A percentile compares a stretch with the other conserved stretches of the same genome.
These are phyloP conservation scores for Diaporthe citri DNA, from an alignment of 2,329 filamentous ascomycete genomes.

Conservation along the genomic window DNA sequence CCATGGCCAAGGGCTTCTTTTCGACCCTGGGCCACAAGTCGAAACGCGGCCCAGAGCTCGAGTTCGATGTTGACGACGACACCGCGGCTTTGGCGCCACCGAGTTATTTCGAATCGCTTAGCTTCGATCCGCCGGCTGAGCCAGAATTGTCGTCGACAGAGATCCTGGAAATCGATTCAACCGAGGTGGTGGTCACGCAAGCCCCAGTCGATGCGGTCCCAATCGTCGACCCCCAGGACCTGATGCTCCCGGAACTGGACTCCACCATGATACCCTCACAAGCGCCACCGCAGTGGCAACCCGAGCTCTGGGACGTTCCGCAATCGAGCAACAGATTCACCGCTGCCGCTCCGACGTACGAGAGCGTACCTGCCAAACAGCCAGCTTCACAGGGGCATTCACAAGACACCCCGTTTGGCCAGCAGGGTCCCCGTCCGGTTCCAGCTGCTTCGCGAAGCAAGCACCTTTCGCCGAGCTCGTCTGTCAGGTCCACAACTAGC, in stretches of 20 bases:
- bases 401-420: conserved; percentile 11
- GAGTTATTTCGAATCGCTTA: conserved; percentile 58
- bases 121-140: conserved; percentile 48
- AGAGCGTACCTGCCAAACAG: conserved; percentile 7
- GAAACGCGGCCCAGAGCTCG: conserved; percentile 50
- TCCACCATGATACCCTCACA: conserved; percentile 43
- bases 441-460: conserved; percentile 52
- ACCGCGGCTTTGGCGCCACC: conserved; percentile 52
- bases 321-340: conserved; percentile 36
- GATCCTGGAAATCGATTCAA: conserved; percentile 66
- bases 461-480: conserved; percentile 60
- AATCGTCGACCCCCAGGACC: conserved; percentile 49
- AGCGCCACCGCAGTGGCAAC: conserved; percentile 47
- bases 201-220: conserved; percentile 32
- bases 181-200: conserved; percentile 52
- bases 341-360: conserved; percentile 21
- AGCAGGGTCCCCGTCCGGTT: conserved; percentile 42
- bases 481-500: conserved; percentile 61
- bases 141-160: conserved; percentile 63
- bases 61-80: conserved; percentile 49
- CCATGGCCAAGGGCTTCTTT: conserved; percentile 67
- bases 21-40: conserved; percentile 64
- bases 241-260: conserved; percentile 50
- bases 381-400: conserved; percentile 10
- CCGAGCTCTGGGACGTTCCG: conserved; percentile 37